Evolutionary conservation across 2,329 filamentous ascomycete genomes (phyloP).

Genomic region (Penicillium sp.): DNA sequence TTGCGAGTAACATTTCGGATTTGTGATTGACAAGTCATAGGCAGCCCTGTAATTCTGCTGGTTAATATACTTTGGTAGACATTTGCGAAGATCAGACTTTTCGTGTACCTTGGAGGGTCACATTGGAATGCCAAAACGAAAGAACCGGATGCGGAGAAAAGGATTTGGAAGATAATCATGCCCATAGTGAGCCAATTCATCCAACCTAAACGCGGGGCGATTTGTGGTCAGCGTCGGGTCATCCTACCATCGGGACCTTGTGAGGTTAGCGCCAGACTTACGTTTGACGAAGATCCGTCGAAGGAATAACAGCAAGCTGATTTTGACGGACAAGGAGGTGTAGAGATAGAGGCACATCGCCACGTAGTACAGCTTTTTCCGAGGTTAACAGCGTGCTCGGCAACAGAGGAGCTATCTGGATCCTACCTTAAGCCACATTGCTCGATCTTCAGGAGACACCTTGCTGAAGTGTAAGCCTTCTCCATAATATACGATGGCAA

Average conservation of each 20-base stretch:
- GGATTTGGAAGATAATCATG: conserved; percentile 5
- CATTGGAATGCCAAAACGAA: conserved; percentile 11
- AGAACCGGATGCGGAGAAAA: conserved; percentile 6
- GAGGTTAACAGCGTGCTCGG: not conserved
- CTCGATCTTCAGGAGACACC: not conserved
- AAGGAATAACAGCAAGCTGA: conserved; percentile 8
- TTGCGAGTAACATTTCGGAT: conserved; percentile 4
- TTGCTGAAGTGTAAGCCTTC: conserved; percentile 4
- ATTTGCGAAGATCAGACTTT: not conserved
- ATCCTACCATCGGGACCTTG: not conserved
- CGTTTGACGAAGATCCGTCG: conserved; percentile 10
- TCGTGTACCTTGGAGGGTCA: conserved; percentile 3
- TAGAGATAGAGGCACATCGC: conserved; percentile 13
- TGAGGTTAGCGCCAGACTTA: not conserved
- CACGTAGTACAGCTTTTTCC: conserved; percentile 8
- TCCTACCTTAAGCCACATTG: conserved; percentile 10
- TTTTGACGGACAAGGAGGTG: conserved; percentile 4
- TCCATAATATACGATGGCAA: conserved; percentile 9
- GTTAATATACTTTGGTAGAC: not conserved
- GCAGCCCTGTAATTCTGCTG: not conserved
- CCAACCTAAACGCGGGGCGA: not conserved
- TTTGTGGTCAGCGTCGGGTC: not conserved
- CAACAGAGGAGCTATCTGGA: not conserved
- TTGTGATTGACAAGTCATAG: conserved; percentile 1
- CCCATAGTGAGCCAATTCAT: conserved; percentile 8